Percentiles rank a stretch among this genome's conserved stretches.
phyloP scores from a whole-genome alignment of 768 basidiomycete species.

The Sistotremastrum niveocremeum region DNA sequence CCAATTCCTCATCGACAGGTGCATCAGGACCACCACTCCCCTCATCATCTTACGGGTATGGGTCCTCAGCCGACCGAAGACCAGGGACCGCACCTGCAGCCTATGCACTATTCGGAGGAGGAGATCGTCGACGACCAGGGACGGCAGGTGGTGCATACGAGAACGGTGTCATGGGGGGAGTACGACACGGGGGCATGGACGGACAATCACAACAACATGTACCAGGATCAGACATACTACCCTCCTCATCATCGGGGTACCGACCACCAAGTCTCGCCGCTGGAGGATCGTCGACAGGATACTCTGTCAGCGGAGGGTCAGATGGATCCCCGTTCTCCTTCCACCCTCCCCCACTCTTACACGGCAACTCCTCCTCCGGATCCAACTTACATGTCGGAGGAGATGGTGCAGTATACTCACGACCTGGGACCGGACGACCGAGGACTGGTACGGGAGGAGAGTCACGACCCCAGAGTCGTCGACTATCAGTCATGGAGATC shows the following conservation, averaged over 20 bases:
- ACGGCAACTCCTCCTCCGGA: slow-evolving; percentile 8
- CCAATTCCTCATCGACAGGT: too few relatives aligned
- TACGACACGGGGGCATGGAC: background rate
- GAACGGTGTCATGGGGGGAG: background rate
- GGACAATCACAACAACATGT: background rate
- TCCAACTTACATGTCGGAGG: slow-evolving; percentile 12
- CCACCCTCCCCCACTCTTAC: slow-evolving; percentile 44
- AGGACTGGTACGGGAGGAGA: slow-evolving; percentile 58
- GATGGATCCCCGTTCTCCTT: slow-evolving; percentile 57
- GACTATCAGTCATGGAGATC: slow-evolving; percentile 79
- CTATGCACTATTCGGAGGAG: background rate
- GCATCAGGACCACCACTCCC: too few relatives aligned
- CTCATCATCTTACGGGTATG: too few relatives aligned
- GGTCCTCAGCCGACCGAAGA: too few relatives aligned
- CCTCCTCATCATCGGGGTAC: slow-evolving; percentile 13
- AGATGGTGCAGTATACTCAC: slow-evolving; percentile 24
- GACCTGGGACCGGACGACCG: slow-evolving; percentile 11
- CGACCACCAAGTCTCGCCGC: slow-evolving; percentile 19
- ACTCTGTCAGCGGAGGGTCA: background rate
- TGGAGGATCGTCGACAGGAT: too few relatives aligned
- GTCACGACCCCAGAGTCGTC: slow-evolving; percentile 64
- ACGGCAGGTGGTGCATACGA: background rate
- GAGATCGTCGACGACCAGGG: background rate
- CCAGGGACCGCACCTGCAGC: too few relatives aligned
- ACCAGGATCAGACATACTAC: slow-evolving; percentile 13